Percentiles rank a stretch among this genome's conserved stretches.
These are phyloP conservation scores for Torrubiellomyces zombiae DNA, from an alignment of 2,329 filamentous ascomycete genomes.

Conservation along the genomic window DNA sequence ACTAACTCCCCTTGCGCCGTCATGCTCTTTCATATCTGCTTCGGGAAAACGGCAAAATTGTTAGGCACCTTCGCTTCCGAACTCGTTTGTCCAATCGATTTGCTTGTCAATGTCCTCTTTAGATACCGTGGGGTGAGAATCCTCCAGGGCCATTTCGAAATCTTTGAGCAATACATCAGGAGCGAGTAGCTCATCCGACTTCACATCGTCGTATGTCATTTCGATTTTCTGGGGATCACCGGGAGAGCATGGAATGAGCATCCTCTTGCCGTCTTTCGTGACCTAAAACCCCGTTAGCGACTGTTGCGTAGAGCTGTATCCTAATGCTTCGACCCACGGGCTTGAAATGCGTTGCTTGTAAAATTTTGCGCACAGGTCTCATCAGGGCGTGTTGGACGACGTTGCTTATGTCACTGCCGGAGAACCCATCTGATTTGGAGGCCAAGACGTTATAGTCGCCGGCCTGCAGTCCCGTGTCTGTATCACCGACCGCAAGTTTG, in stretches of 20 bases:
- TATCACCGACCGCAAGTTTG: slow-evolving; percentile 83
- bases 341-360: slow-evolving; percentile 96
- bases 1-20: slow-evolving; percentile 15
- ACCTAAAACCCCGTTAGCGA: slow-evolving; percentile 32
- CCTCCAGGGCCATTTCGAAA: slow-evolving; percentile 82
- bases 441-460: slow-evolving; percentile 70
- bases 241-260: slow-evolving; percentile 81
- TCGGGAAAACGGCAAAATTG: slow-evolving; percentile 1
- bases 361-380: slow-evolving; percentile 92
- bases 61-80: slow-evolving; percentile 71
- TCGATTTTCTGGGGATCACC: slow-evolving; percentile 74
- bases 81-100: slow-evolving; percentile 88
- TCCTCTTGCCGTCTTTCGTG: slow-evolving; percentile 46
- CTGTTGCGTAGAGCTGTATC: slow-evolving; percentile 2
- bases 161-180: slow-evolving; percentile 79
- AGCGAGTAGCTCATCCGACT: slow-evolving; percentile 70
- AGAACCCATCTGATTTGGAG: slow-evolving; percentile 79
- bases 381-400: slow-evolving; percentile 92
- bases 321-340: slow-evolving; percentile 38
- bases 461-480: slow-evolving; percentile 65
- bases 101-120: slow-evolving; percentile 70
- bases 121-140: slow-evolving; percentile 78
- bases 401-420: slow-evolving; percentile 88
- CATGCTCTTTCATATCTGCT: slow-evolving; percentile 9
- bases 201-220: slow-evolving; percentile 84